Base-by-base conservation (phyloP, 352 stramenopile species). In the Phytophthora sp. region DNA sequence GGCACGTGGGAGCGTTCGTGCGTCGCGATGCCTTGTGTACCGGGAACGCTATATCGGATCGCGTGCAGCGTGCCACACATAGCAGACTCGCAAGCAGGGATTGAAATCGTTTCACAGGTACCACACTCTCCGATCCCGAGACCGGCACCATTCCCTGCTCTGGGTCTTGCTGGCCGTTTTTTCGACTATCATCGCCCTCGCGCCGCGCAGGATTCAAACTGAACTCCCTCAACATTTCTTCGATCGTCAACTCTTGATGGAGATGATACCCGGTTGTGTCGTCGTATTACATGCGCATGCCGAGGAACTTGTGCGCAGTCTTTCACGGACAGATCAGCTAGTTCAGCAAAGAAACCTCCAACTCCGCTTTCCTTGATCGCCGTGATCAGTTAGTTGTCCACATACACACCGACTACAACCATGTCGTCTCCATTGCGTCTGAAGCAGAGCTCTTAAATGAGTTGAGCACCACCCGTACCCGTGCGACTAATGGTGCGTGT, bases 321-420 rank as follows among this genome's bases (percentile, higher is more conserved):
- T 21, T 49, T 30, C 3, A 49, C 11, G 4, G 41, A 49, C 1
- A 49, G 21, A 20, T 49, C 41, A 1, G 20, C 12, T 1, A 49
- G 41, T 9, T 49, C 41, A 3, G 6, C 21, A 11, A 49, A 49
- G 41, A 49, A 49, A 29, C n/a, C n/a, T n/a, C n/a, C n/a, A n/a
- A n/a, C n/a, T n/a, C 18, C 46, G 11, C 29, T 3, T 13, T 12
- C 3, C 5, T 24, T 41, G 0, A 58, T 73, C 0, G 24, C 30
- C 0, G 61, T 79, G 0, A 69, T 57, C 0, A 81, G 36, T 0
- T 76, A 16, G n/a, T 81, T 73, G 18, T 77, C 63, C 0, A 78
- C 63, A 41, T 79, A 78, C 2, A 62, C 46, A 2, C 61, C 72
- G 0, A 73, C 58, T 2, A 76, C 12, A 2, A 60, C 39, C 3